A percentile compares a stretch with the other conserved stretches of the same genome.
phyloP scores from a whole-genome alignment of 805 yeast genomes.

The Ogataea kodamae region DNA sequence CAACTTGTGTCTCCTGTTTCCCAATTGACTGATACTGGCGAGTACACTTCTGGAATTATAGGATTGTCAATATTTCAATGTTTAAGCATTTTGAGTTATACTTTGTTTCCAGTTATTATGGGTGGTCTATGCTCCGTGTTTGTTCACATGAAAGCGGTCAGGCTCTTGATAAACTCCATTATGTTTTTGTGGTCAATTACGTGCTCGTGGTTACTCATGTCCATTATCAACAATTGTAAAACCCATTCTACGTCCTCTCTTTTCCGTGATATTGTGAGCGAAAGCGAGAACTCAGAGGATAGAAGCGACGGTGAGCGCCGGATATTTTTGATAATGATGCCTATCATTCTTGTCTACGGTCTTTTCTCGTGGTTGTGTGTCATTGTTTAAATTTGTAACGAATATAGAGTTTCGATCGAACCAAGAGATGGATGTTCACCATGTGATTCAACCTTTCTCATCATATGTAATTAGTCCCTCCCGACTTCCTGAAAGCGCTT shows the following conservation, averaged over 20 bases:
- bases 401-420: no score
- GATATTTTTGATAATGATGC: conserved; percentile 50
- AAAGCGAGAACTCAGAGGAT: conserved; percentile 15
- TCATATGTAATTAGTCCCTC: no score
- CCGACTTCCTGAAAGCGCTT: no score
- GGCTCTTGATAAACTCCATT: conserved; percentile 39
- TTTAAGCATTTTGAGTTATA: conserved; percentile 52
- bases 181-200: conserved; percentile 50
- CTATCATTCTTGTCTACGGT: conserved; percentile 49
- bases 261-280: conserved; percentile 12
- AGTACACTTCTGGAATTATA: conserved; percentile 30
- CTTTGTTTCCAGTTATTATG: conserved; percentile 50
- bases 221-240: conserved; percentile 39
- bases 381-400: conserved; percentile 38
- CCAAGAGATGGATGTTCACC: no score
- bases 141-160: conserved; percentile 39
- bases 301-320: conserved; percentile 53
- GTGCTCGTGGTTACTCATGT: conserved; percentile 48
- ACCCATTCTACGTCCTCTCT: conserved; percentile 23
- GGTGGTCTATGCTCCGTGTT: conserved; percentile 47
- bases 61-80: conserved; percentile 53
- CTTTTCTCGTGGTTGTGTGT: conserved; percentile 53
- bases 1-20: conserved; percentile 51
- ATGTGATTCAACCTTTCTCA: no score
- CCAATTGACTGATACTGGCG: conserved; percentile 28